Evolutionary conservation across 2,329 filamentous ascomycete genomes (phyloP), one percentile per base, ranked within the genome.

Genomic region (Alternaria sp.): DNA sequence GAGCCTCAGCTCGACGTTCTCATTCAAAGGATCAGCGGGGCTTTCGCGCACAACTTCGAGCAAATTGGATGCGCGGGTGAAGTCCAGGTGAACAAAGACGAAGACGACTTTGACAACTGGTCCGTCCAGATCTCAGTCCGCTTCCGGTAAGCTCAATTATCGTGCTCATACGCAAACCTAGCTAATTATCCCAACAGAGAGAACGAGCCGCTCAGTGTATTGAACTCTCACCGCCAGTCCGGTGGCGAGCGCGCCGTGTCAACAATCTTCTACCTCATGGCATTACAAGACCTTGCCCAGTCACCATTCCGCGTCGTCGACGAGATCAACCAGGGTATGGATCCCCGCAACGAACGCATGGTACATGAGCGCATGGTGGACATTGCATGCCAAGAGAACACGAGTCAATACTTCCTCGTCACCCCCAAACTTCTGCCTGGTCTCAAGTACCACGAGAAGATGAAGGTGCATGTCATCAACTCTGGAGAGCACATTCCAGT

Each of bases 261-360:
- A 21, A 99, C 96, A 13, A 97, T 98, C 76, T 99, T 98, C 86
- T 99, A 96, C 82, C 92, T 99, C 60, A 98, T 99, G 94, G 93
- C 96, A 6, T 87, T 99, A 25, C 96, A 99, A 80, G 92, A 92
- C 53, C 90, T 99, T 73, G 95, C 96, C 15, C 91, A 93, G 73
- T 93, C 94, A 4, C 96, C 96, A 1, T 99, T 99, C 87, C 93
- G 96, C 56, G 95, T 99, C 53, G 96, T 99, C 62, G 96, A 99
- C 81, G 96, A 99, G 83, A 99, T 99, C 85, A 99, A 99, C 77
- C 96, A 99, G 82, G 96, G 96, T 69, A 99, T 99, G 96, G 96
- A 99, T 79, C 96, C 95, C 46, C 90, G 96, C 73, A 99, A 99
- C 81, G 96, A 99, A 82, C 92, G 96, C 71, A 96, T 97, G 88